These are phyloP conservation scores for Paramecium primaurelia DNA, from an alignment of 73 alveolate genomes.

Conservation along the genomic window DNA sequence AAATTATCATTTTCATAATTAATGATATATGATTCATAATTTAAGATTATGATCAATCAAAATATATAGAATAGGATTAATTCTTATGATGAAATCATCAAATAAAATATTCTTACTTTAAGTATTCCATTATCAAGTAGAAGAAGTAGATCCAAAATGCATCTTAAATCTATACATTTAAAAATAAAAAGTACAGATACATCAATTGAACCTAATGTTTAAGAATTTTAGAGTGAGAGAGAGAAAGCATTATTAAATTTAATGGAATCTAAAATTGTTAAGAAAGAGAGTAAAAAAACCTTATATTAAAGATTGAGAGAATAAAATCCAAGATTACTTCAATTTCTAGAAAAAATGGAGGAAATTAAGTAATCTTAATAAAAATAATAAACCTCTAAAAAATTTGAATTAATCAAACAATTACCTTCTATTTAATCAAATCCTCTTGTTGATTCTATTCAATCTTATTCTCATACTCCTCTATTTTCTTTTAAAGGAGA, in stretches of 20 bases:
- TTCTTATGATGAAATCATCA: neutral
- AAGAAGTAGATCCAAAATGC: constrained; percentile 1
- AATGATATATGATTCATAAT: neutral
- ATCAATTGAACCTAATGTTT: neutral
- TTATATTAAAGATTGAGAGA: neutral
- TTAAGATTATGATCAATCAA: neutral
- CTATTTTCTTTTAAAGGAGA: neutral
- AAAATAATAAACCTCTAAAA: neutral
- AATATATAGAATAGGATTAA: neutral
- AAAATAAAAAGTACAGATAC: neutral
- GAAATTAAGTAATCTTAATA: neutral
- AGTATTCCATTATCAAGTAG: neutral
- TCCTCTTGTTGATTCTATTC: neutral
- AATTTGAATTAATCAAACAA: neutral
- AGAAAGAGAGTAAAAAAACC: neutral
- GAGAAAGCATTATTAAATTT: neutral
- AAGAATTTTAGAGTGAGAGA: neutral
- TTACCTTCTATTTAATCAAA: neutral
- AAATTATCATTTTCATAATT: neutral
- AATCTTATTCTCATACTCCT: neutral
- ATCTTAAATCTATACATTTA: neutral
- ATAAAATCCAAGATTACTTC: neutral
- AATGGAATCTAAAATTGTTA: neutral
- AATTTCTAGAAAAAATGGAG: neutral
- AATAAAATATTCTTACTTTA: neutral